A percentile compares a stretch with the other conserved stretches of the same genome.
These are phyloP conservation scores for Pythium vanterpoolii DNA, from an alignment of 352 stramenopile species.

Conservation along the genomic window DNA sequence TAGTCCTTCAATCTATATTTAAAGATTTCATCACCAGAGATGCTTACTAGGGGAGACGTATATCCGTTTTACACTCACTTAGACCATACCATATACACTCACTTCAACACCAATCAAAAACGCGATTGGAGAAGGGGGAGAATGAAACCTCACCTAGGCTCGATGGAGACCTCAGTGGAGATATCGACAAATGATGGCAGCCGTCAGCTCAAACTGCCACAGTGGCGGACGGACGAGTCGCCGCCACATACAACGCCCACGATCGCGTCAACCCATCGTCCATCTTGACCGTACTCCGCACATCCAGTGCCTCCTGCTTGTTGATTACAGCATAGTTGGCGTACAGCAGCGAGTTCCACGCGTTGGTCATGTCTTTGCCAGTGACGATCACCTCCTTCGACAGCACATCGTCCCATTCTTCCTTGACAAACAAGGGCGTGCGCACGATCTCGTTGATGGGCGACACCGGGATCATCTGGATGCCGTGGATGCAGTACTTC, in stretches of 20 bases:
- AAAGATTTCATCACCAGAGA: not conserved
- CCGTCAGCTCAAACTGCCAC: not conserved
- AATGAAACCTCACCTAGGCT: conserved; percentile 2
- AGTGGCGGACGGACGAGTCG: conserved; percentile 22
- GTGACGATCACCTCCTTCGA: conserved; percentile 58
- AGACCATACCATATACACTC: conserved; percentile 5
- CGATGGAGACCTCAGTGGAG: not conserved
- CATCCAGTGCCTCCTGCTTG: conserved; percentile 37
- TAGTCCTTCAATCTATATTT: not conserved
- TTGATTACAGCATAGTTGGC: conserved; percentile 66
- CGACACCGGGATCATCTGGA: conserved; percentile 78
- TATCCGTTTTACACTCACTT: not conserved
- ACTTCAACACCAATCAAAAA: conserved; percentile 3
- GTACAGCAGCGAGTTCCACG: conserved; percentile 68
- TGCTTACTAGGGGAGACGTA: not conserved
- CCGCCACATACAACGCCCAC: conserved; percentile 73
- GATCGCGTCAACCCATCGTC: conserved; percentile 63
- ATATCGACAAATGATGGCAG: not conserved
- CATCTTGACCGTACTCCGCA: conserved; percentile 46
- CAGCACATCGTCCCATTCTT: conserved; percentile 77
- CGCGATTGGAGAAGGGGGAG: not conserved
- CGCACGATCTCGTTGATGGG: conserved; percentile 68
- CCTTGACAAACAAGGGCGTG: conserved; percentile 49
- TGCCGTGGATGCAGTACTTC: conserved; percentile 71
- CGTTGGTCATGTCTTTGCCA: conserved; percentile 31